These are phyloP conservation scores for Pleurotus citrinopileatus DNA, from an alignment of 768 basidiomycete genomes.

Conservation along the genomic window DNA sequence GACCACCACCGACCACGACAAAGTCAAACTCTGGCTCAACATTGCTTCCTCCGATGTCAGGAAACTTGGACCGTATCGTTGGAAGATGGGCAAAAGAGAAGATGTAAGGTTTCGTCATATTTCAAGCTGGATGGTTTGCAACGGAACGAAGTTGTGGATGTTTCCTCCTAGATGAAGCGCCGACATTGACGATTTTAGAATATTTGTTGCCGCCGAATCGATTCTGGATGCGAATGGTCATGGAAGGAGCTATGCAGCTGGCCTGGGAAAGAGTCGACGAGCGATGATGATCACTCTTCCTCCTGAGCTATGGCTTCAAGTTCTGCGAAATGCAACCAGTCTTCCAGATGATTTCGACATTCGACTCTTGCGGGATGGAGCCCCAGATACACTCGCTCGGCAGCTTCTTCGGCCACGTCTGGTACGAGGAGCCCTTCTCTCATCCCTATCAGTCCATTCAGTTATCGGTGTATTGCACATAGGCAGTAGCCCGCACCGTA, in stretches of 20 bases:
- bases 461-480: neutral
- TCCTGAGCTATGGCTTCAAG: neutral
- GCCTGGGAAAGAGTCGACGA: no score
- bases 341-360: neutral
- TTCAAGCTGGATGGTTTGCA: neutral
- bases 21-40: neutral
- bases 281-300: neutral
- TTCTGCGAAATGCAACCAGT: neutral
- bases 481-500: neutral
- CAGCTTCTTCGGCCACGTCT: neutral
- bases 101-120: conserved; percentile 5
- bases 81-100: conserved; percentile 4
- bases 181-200: neutral
- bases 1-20: conserved; percentile 6
- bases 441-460: no score
- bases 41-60: neutral
- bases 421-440: neutral
- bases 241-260: no score
- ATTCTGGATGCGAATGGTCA: no score
- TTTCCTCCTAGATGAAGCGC: neutral
- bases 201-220: no score
- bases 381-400: no score
- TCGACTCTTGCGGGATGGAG: neutral
- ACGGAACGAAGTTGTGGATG: neutral
- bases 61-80: neutral